These are phyloP conservation scores for Lasiosphaeria ovina DNA, from an alignment of 495 filamentous ascomycete genomes.

Conservation along the genomic window DNA sequence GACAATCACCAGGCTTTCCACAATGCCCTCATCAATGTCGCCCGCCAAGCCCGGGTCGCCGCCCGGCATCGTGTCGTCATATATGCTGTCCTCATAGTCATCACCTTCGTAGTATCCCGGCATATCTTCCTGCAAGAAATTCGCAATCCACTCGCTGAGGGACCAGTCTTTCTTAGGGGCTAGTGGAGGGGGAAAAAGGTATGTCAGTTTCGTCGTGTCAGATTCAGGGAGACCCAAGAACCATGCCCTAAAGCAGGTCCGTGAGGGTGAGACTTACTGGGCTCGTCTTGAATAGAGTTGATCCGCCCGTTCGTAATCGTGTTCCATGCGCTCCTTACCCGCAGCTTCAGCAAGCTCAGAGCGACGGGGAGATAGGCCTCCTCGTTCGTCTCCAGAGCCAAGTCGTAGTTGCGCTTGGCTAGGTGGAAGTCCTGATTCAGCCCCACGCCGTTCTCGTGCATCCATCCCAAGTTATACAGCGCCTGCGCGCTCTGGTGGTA, in stretches of 20 bases:
- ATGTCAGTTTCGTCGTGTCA: constrained; percentile 1
- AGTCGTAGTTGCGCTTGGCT: constrained; percentile 93
- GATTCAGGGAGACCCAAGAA: constrained; percentile 5
- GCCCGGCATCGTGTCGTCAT: constrained; percentile 56
- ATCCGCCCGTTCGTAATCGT: constrained; percentile 82
- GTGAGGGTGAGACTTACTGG: constrained; percentile 55
- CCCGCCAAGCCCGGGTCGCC: constrained; percentile 49
- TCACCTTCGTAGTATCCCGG: constrained; percentile 50
- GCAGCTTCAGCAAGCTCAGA: constrained; percentile 80
- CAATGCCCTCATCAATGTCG: constrained; percentile 65
- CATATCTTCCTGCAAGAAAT: constrained; percentile 77
- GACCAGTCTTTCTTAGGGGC: constrained; percentile 69
- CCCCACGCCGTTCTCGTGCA: constrained; percentile 96
- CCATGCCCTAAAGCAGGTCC: background rate
- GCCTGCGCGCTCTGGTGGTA: constrained; percentile 89
- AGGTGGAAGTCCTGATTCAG: constrained; percentile 96
- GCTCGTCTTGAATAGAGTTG: constrained; percentile 86
- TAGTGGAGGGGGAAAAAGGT: constrained; percentile 24
- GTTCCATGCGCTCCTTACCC: constrained; percentile 88
- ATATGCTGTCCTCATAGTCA: constrained; percentile 55
- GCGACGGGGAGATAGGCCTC: constrained; percentile 96
- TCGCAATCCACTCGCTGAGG: constrained; percentile 75
- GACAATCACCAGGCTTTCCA: constrained; percentile 85
- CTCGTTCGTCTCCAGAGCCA: constrained; percentile 82
- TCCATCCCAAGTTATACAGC: constrained; percentile 97